phyloP scores from a whole-genome alignment of 371 early-diverging fungal species.

The Cokeromyces recurvatus region DNA sequence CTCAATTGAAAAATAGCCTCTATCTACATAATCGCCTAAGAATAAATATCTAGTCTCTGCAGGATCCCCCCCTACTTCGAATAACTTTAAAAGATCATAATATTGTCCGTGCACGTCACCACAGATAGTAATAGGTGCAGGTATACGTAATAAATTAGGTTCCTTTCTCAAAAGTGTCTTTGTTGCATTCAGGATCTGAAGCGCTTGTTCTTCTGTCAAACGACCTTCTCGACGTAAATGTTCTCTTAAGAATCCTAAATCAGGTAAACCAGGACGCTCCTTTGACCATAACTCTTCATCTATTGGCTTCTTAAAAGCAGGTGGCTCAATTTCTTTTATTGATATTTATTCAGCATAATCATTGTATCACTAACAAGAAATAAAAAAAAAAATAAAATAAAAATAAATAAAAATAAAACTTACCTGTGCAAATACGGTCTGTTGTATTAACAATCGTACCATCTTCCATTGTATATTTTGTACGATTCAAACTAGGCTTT shows the following conservation, averaged over 20 bases:
- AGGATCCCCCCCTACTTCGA: constrained; percentile 94
- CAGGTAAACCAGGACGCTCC: constrained; percentile 69
- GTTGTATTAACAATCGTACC: constrained; percentile 66
- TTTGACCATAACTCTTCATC: constrained; percentile 56
- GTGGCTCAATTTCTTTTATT: constrained; percentile 21
- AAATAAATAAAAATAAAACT: no score
- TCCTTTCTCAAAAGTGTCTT: constrained; percentile 75
- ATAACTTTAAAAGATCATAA: constrained; percentile 95
- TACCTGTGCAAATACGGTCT: constrained; percentile 72
- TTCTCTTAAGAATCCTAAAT: constrained; percentile 76
- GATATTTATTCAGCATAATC: no score
- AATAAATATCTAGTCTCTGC: constrained; percentile 82
- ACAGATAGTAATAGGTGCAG: constrained; percentile 91
- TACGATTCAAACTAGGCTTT: constrained; percentile 50
- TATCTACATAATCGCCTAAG: constrained; percentile 97
- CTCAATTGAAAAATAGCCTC: constrained; percentile 90
- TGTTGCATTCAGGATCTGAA: constrained; percentile 72
- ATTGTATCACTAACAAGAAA: no score
- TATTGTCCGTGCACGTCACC: constrained; percentile 99
- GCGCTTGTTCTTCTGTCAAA: constrained; percentile 88
- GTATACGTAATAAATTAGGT: constrained; percentile 77
- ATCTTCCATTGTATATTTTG: constrained; percentile 66
- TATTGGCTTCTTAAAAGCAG: constrained; percentile 46
- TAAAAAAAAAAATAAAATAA: no score
- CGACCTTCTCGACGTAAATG: constrained; percentile 92